phyloP scores from a whole-genome alignment of 257 asterid genomes.

The Solanum etuberosum region DNA sequence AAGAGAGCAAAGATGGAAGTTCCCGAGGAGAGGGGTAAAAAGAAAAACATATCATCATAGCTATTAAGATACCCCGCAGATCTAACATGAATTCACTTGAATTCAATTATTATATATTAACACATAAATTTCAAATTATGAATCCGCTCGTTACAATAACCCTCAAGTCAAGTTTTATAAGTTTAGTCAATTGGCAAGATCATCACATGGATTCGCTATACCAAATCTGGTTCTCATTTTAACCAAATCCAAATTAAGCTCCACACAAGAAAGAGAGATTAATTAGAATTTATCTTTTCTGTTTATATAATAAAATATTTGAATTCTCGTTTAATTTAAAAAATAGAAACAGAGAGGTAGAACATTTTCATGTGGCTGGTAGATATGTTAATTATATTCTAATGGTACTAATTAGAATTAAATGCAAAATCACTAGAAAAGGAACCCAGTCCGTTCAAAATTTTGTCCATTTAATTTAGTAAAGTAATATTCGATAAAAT shows the following conservation, averaged over 20 bases:
- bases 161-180: neutral
- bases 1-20: no score
- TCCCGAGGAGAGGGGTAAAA: no score
- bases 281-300: neutral
- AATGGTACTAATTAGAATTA: neutral
- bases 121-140: neutral
- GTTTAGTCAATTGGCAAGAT: neutral
- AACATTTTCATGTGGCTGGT: neutral
- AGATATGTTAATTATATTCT: neutral
- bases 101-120: neutral
- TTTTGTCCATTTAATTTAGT: neutral
- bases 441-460: neutral
- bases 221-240: neutral
- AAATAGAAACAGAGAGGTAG: neutral
- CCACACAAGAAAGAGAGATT: neutral
- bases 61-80: accelerated
- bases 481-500: no score
- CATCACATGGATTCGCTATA: neutral
- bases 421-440: neutral
- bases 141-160: neutral
- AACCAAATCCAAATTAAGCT: neutral
- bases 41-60: no score
- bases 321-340: neutral
- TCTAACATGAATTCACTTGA: neutral
- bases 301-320: neutral